Evolutionary conservation across 192 early-diverging fungal species (phyloP).

Genomic region (Coemansia sp.): DNA sequence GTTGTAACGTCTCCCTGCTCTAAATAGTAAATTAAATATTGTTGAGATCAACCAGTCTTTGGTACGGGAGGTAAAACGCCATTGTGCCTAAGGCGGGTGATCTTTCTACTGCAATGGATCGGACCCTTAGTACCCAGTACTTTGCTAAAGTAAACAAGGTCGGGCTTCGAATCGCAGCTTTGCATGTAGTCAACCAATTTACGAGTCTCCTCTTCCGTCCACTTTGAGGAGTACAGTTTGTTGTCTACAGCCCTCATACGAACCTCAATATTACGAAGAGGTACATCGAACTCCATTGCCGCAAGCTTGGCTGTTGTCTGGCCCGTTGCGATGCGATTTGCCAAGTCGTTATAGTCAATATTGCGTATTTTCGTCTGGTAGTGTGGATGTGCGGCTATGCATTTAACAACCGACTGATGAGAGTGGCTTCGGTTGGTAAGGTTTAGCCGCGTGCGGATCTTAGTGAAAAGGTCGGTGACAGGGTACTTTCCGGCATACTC

Average conservation of each 20-base stretch:
- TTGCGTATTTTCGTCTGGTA: neutral
- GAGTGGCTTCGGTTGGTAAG: neutral
- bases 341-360: neutral
- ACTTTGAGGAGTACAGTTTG: neutral
- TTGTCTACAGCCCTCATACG: neutral
- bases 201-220: too few species aligned
- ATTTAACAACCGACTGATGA: neutral
- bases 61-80: neutral
- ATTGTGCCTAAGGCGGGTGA: too few species aligned
- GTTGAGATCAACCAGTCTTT: neutral
- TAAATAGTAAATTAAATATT: too few species aligned
- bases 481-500: too few species aligned
- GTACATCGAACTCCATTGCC: neutral
- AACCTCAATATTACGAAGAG: neutral
- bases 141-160: too few species aligned
- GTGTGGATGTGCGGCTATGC: neutral
- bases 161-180: too few species aligned
- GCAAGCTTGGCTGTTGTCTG: neutral
- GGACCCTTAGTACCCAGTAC: too few species aligned
- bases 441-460: too few species aligned
- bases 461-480: too few species aligned
- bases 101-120: too few species aligned
- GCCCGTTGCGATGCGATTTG: neutral
- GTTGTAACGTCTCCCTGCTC: too few species aligned
- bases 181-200: too few species aligned